phyloP scores from a whole-genome alignment of 2,329 filamentous ascomycete genomes.

The Hirsutella thompsonii region DNA sequence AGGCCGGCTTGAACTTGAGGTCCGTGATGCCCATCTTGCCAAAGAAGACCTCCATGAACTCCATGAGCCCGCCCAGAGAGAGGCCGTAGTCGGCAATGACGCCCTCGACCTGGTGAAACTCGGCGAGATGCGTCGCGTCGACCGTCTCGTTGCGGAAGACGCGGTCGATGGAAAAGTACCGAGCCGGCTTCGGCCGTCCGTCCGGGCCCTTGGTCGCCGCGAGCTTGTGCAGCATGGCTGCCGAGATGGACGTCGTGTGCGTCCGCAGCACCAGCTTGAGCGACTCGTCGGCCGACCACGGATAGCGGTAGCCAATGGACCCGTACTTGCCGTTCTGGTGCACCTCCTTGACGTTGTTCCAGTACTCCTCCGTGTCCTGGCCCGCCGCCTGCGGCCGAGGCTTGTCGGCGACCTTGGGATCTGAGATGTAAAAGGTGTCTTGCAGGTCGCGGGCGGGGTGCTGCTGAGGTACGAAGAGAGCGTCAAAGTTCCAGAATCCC shows the following conservation, averaged over 20 bases:
- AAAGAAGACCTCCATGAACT: constrained; percentile 92
- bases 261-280: constrained; percentile 79
- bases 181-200: constrained; percentile 52
- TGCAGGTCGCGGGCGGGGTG: constrained; percentile 94
- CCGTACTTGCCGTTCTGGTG: constrained; percentile 88
- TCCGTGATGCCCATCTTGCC: constrained; percentile 78
- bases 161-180: constrained; percentile 96
- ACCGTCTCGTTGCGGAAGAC: constrained; percentile 98
- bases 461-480: constrained; percentile 88
- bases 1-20: constrained; percentile 88
- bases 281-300: constrained; percentile 80
- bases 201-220: constrained; percentile 68
- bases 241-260: constrained; percentile 87
- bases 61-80: constrained; percentile 84
- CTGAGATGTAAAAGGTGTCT: constrained; percentile 97
- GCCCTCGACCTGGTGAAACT: constrained; percentile 98
- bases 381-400: constrained; percentile 43
- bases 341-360: constrained; percentile 73
- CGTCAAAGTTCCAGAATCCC: constrained; percentile 96
- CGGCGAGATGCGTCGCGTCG: constrained; percentile 89
- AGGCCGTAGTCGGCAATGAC: constrained; percentile 95
- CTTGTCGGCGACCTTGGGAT: constrained; percentile 64
- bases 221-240: constrained; percentile 82
- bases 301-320: constrained; percentile 92
- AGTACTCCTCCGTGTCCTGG: constrained; percentile 71